Evolutionary conservation across 257 asterid species (phyloP), one percentile per base, ranked within the genome.

Genomic region (Solanum etuberosum): DNA sequence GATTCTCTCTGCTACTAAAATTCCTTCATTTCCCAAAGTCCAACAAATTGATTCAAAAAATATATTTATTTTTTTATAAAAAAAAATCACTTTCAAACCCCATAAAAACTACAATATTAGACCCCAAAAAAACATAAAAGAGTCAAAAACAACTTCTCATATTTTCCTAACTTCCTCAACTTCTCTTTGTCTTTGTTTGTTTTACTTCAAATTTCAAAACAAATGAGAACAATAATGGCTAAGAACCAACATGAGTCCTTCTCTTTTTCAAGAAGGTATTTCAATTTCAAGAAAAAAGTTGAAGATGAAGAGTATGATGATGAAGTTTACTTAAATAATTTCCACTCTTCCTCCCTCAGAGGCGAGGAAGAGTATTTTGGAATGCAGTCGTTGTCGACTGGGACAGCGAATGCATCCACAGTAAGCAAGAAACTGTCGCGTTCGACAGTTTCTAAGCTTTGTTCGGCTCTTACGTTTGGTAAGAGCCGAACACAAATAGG

Each of bases 261-360:
- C 92, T 95, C 99, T 4, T 94, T 97, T 91, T 97, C 99, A 29
- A 92, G 98, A 40, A 88, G 99, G 59, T 97, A 93, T 92, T 97
- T 95, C 87, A 85, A 88, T 91, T 90, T 90, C 91, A 94, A 89
- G 88, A 96, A 93, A 90, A 97, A 95, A 46, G 40, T 78, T 16
- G 92, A 85, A 34, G 95, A 90, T 5, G 96, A 90, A 9, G 93
- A 91, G 0, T 93, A 89, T 6, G 93, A 91, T 12, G 98, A 92
- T 51, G 95, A 89, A 89, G 95, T 91, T 80, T 95, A 91, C 83
- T 92, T 92, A 82, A 54, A 90, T 18, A 74, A 84, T 88, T 90
- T 89, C 90, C 89, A 88, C 84, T 85, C 93, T 35, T 80, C 92
- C 20, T 92, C 93, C 1, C 86, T 74, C 0, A 65, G 86, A 3